Base-by-base conservation (phyloP, 495 filamentous ascomycete species). In the Penicillium canescens region DNA sequence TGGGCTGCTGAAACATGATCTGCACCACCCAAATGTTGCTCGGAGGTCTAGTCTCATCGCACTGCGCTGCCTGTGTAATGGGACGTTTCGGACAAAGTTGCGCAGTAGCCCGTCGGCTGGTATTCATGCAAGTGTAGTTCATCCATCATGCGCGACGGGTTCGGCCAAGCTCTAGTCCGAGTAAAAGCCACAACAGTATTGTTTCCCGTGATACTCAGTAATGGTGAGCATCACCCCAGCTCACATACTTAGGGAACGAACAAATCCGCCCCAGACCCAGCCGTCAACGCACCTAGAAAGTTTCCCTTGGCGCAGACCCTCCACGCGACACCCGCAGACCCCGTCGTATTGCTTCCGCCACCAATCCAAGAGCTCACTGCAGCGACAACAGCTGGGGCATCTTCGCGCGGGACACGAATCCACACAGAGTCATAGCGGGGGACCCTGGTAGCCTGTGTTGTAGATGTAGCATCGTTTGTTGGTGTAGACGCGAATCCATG, bases 351-450 rank as follows among this genome's bases (percentile, higher is more conserved):
- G 20, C 63, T 68, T 20, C 56, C 62, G 13, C 72, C 72, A 24
- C 78, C 82, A 52, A 78, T 73, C 72, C 82, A 83, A 28, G 86
- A 86, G 44, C 82, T 82, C 56, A 88, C 70, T 10, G 87, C 88
- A 4, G 84, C 84, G 5, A 89, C 74, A 12, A 93, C 83, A 5
- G 79, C 86, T 0, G 63, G 70, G 6, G 81, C 75, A 61, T 97
- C 90, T 48, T 82, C 78, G 38, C 81, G 65, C 0, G 92, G 89
- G 1, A 96, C 72, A 14, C 93, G 82, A 28, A 96, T 73, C 89
- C 90, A 96, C 31, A 80, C 79, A 12, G 82, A 73, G 41, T 60
- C 52, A 14, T 56, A 43, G 6, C 28, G 28, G 8, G 28, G 7
- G 8, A 5, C 9, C 8, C 9, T 31, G 28, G 28, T 7, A 31